These are phyloP conservation scores for Xylariomycetidae sp. DNA, from an alignment of 2,329 filamentous ascomycete species.

Conservation along the genomic window DNA sequence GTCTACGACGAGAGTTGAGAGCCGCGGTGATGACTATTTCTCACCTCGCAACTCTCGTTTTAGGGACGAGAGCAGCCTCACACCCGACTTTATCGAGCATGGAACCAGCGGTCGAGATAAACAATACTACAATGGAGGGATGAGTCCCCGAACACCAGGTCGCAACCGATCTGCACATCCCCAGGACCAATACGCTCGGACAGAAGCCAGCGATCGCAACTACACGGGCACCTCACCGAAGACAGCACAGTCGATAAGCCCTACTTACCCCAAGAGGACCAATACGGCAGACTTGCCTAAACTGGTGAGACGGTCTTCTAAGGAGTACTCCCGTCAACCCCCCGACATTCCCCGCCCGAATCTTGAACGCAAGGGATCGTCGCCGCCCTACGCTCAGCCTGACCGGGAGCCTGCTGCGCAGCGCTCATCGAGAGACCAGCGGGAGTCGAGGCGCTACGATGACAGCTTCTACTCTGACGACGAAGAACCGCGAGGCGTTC, in stretches of 20 bases:
- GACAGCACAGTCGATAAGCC: conserved; percentile 16
- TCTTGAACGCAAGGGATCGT: conserved; percentile 15
- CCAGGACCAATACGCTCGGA: conserved; percentile 17
- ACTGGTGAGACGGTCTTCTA: conserved; percentile 17
- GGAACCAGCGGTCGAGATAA: conserved; percentile 25
- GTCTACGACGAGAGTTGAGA: conserved; percentile 19
- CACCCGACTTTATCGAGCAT: conserved; percentile 39
- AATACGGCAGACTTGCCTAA: conserved; percentile 19
- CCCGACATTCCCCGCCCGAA: conserved; percentile 12
- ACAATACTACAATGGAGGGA: conserved; percentile 22
- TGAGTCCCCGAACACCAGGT: conserved; percentile 12
- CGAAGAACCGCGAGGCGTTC: conserved; percentile 19
- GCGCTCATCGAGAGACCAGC: conserved; percentile 16
- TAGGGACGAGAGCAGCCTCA: conserved; percentile 36
- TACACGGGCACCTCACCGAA: conserved; percentile 15
- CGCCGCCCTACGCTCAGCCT: conserved; percentile 10
- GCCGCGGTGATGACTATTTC: conserved; percentile 30
- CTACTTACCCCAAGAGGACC: conserved; percentile 18
- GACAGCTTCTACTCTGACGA: conserved; percentile 26
- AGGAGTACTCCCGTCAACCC: conserved; percentile 15
- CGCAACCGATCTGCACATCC: conserved; percentile 18
- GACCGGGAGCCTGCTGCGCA: conserved; percentile 20
- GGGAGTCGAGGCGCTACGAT: conserved; percentile 13
- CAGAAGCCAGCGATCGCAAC: conserved; percentile 14
- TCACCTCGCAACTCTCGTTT: conserved; percentile 21